These are phyloP conservation scores for Rhypophila decipiens DNA, from an alignment of 495 filamentous ascomycete species.

Conservation along the genomic window DNA sequence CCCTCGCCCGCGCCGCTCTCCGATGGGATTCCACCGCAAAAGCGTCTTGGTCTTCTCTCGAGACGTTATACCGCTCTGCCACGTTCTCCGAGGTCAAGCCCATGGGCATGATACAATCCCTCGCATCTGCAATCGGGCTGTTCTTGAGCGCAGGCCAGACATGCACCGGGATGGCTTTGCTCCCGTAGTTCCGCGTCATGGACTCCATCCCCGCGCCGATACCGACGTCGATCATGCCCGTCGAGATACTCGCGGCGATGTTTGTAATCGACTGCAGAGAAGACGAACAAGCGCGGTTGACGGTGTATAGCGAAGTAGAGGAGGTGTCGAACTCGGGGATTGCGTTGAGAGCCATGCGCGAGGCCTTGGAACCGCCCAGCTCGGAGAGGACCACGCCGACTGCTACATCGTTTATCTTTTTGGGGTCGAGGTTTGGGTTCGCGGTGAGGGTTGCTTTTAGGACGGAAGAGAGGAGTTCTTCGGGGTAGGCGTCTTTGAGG, in stretches of 20 bases:
- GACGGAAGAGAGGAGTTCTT: constrained; percentile 79
- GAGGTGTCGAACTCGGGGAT: constrained; percentile 71
- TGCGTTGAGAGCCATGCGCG: constrained; percentile 83
- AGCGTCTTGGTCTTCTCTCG: constrained; percentile 68
- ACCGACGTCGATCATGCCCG: constrained; percentile 67
- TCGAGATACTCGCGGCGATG: constrained; percentile 63
- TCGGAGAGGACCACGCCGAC: constrained; percentile 86
- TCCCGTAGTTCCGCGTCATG: constrained; percentile 87
- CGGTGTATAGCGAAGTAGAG: constrained; percentile 67
- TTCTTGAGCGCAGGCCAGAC: constrained; percentile 70
- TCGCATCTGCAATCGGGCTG: constrained; percentile 57
- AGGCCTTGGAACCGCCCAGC: constrained; percentile 85
- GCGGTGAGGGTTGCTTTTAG: constrained; percentile 72
- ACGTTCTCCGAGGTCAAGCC: constrained; percentile 91
- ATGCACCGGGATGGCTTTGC: constrained; percentile 71
- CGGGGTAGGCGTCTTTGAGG: constrained; percentile 83
- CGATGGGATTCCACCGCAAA: constrained; percentile 71
- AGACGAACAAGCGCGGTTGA: constrained; percentile 81
- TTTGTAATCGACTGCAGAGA: constrained; percentile 67
- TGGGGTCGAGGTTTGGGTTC: constrained; percentile 67
- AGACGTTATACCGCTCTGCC: constrained; percentile 67
- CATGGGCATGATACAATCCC: constrained; percentile 92
- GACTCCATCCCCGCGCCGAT: constrained; percentile 89
- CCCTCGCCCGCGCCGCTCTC: constrained; percentile 63
- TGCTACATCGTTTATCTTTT: constrained; percentile 68